Conservation (phyloP, 805 yeast species). For the Candida maesae region DNA sequence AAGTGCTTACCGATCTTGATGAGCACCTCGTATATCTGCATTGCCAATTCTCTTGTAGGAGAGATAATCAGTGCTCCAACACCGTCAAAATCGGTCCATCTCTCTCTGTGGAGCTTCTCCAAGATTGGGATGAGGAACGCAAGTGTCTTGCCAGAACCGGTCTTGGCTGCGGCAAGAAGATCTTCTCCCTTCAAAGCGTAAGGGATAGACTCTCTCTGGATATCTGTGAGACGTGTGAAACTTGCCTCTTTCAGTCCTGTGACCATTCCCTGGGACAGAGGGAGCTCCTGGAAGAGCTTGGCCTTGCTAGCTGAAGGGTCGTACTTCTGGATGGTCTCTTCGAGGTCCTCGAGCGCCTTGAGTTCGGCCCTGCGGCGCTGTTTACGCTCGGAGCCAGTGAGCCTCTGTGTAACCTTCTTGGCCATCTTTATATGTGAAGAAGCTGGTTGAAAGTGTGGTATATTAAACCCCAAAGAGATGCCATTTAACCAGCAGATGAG, state of each 20-base stretch:
- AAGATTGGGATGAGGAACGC: conserved; percentile 83
- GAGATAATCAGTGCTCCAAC: conserved; percentile 74
- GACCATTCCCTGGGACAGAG: conserved; percentile 59
- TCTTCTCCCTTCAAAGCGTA: conserved; percentile 77
- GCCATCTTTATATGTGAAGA: conserved; percentile 29
- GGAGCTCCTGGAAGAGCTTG: conserved; percentile 70
- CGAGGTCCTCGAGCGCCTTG: conserved; percentile 39
- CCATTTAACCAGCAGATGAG: too few species aligned
- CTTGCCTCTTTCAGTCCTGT: conserved; percentile 77
- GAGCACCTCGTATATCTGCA: conserved; percentile 70
- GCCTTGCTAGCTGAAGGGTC: conserved; percentile 40
- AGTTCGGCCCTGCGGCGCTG: conserved; percentile 34
- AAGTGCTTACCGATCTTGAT: conserved; percentile 52
- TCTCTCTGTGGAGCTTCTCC: conserved; percentile 54
- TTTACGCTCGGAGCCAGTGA: conserved; percentile 35
- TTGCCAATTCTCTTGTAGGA: conserved; percentile 64
- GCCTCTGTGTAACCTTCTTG: conserved; percentile 27
- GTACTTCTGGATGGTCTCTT: conserved; percentile 48
- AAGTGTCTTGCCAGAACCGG: conserved; percentile 95
- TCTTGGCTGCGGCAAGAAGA: conserved; percentile 93
- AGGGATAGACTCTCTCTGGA: conserved; percentile 78
- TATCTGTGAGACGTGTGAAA: conserved; percentile 76
- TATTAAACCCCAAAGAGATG: too few species aligned
- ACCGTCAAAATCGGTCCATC: conserved; percentile 32
- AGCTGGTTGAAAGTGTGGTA: too few species aligned